Base-by-base conservation (phyloP, 1,284 basidiomycete genomes). In the Xanthoconium separans region DNA sequence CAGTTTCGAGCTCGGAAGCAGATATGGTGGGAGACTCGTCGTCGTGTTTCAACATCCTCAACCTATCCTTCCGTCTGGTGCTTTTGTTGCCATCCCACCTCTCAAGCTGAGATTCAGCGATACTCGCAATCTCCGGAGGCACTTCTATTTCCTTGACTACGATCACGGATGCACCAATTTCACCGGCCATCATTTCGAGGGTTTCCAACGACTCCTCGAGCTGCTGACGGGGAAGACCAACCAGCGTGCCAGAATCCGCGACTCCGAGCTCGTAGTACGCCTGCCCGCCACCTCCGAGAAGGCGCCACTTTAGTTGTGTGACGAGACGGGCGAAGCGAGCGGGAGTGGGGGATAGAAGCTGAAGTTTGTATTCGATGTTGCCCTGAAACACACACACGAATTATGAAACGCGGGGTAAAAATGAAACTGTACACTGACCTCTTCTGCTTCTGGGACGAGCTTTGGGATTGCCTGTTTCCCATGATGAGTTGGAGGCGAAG, bases 191-290 rank as follows among this genome's bases (percentile, higher is more conserved):
- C 75, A 84, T 85, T 65, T 91, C 89, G 15, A 97, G 81, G 0
- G 93, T 95, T 61, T 86, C 83, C 39, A 97, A 73, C 2, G 86
- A 90, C 58, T 81, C 79, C 56, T 91, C 89, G 63, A 97, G 84
- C 69, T 95, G 89, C 2, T 73, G 70, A 27, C 85, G 77, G 0
- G 83, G 77, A 7, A 97, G 80, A 0, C 94, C 94, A 42, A 96
- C 80, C 16, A 97, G 84, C 4, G 86, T 82, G 1, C 94, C 94
- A 4, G 89, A 89, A 68, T 97, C 94, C 34, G 85, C 81, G 1
- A 97, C 87, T 15, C 94, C 95, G 16, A 97, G 83, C 69, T 96
- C 94, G 64, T 97, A 97, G 68, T 93, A 91, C 0, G 94, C 93
- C 66, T 92, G 88, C 6, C 94, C 94, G 5, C 90, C 87, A 15